Conservation (phyloP, 805 yeast genomes). For the Teunomyces panamensis region DNA sequence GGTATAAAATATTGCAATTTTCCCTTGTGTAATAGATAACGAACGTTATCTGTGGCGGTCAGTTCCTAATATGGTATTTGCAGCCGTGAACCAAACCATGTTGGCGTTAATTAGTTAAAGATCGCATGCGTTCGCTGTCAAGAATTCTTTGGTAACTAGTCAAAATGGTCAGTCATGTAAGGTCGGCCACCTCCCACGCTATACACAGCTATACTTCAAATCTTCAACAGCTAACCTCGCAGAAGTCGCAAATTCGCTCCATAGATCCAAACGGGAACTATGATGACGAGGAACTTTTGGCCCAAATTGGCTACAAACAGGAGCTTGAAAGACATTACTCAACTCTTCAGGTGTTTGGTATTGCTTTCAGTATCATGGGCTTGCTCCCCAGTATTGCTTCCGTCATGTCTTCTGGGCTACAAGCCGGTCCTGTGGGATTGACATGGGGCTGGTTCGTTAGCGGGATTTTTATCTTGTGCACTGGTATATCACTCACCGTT, state of each 20-base stretch:
- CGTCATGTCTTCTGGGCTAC: slow-evolving; percentile 48
- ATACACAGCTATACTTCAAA: slow-evolving; percentile 1
- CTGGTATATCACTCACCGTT: slow-evolving; percentile 66
- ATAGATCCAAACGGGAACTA: slow-evolving; percentile 7
- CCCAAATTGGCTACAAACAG: slow-evolving; percentile 67
- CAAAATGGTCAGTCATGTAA: background rate
- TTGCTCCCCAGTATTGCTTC: slow-evolving; percentile 63
- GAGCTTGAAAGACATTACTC: slow-evolving; percentile 62
- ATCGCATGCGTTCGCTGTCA: background rate
- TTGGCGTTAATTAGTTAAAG: background rate
- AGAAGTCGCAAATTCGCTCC: slow-evolving; percentile 1
- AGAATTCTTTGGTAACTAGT: background rate
- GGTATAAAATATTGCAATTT: no score
- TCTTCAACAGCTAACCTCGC: slow-evolving; percentile 4
- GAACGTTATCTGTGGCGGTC: background rate
- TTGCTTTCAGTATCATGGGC: slow-evolving; percentile 73
- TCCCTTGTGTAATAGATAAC: background rate
- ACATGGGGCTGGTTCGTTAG: slow-evolving; percentile 75
- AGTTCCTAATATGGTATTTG: background rate
- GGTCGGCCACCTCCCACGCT: background rate
- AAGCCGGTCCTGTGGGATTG: slow-evolving; percentile 63
- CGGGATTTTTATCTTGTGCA: slow-evolving; percentile 49
- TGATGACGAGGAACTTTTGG: slow-evolving; percentile 34
- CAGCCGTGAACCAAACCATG: background rate
- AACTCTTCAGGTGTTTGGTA: slow-evolving; percentile 64